Evolutionary conservation across 177 flowering plant genomes (phyloP).

Genomic region (Vitis hybrid): DNA sequence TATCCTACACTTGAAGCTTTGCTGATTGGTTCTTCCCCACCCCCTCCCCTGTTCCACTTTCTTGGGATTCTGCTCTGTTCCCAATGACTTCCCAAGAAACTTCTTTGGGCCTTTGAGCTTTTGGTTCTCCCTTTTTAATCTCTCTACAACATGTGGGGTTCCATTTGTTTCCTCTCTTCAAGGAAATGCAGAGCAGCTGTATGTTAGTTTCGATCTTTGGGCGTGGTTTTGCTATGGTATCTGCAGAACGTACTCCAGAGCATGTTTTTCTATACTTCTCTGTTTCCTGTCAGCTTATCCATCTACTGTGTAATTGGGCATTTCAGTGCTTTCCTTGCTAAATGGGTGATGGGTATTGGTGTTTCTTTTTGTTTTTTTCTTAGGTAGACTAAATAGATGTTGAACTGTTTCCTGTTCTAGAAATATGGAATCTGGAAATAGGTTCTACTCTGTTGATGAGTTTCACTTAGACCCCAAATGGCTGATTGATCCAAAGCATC

Average conservation of each 20-base stretch:
- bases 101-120: slow-evolving; percentile 20
- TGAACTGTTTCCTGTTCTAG: slow-evolving; percentile 19
- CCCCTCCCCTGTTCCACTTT: slow-evolving; percentile 20
- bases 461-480: slow-evolving; percentile 59
- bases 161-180: slow-evolving; percentile 22
- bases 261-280: slow-evolving; percentile 26
- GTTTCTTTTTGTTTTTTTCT: not conserved
- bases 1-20: slow-evolving; percentile 5
- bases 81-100: slow-evolving; percentile 24
- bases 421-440: slow-evolving; percentile 56
- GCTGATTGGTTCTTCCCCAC: slow-evolving; percentile 7
- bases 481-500: slow-evolving; percentile 71
- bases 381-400: slow-evolving; percentile 12
- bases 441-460: slow-evolving; percentile 53
- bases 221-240: slow-evolving; percentile 16
- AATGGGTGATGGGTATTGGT: slow-evolving; percentile 9
- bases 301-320: slow-evolving; percentile 9
- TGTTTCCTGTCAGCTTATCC: slow-evolving; percentile 27
- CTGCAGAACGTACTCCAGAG: slow-evolving; percentile 19
- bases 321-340: slow-evolving; percentile 12
- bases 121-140: slow-evolving; percentile 3
- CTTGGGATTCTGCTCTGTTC: slow-evolving; percentile 30
- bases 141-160: slow-evolving; percentile 24
- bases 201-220: slow-evolving; percentile 18
- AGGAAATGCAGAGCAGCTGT: slow-evolving; percentile 15